Evolutionary conservation across 2,329 filamentous ascomycete genomes (phyloP).

Genomic region (Aspergillus amoenus): DNA sequence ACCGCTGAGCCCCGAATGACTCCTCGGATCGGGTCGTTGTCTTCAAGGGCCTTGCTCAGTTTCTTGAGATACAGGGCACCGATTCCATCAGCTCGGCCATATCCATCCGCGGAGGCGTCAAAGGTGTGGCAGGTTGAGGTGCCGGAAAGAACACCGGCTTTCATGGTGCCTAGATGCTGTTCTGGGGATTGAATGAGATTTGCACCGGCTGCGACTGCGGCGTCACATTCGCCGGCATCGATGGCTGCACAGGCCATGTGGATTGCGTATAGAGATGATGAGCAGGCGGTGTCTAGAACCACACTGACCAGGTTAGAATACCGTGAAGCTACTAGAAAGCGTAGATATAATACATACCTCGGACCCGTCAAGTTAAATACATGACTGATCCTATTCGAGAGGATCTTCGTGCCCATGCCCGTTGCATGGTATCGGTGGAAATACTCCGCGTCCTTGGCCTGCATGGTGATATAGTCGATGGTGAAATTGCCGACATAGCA

Average conservation of each 20-base stretch:
- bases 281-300: slow-evolving; percentile 38
- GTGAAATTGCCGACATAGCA: slow-evolving; percentile 21
- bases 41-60: not conserved
- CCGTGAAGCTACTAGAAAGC: too few species aligned
- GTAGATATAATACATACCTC: not conserved
- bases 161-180: slow-evolving; percentile 23
- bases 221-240: slow-evolving; percentile 17
- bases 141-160: slow-evolving; percentile 34
- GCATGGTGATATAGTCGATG: slow-evolving; percentile 20
- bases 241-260: slow-evolving; percentile 36
- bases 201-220: slow-evolving; percentile 23
- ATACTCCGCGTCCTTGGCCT: slow-evolving; percentile 12
- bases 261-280: slow-evolving; percentile 38
- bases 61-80: slow-evolving; percentile 9
- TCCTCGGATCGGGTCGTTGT: slow-evolving; percentile 4
- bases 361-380: slow-evolving; percentile 40
- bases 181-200: slow-evolving; percentile 23
- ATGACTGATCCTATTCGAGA: slow-evolving; percentile 30
- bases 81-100: slow-evolving; percentile 10
- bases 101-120: slow-evolving; percentile 8
- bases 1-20: slow-evolving; percentile 2
- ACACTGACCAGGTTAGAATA: not conserved
- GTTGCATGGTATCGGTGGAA: slow-evolving; percentile 12
- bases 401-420: slow-evolving; percentile 10
- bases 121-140: slow-evolving; percentile 22